Conservation (phyloP, 306 rosid genomes). For the Gynostemma pentaphyllum region DNA sequence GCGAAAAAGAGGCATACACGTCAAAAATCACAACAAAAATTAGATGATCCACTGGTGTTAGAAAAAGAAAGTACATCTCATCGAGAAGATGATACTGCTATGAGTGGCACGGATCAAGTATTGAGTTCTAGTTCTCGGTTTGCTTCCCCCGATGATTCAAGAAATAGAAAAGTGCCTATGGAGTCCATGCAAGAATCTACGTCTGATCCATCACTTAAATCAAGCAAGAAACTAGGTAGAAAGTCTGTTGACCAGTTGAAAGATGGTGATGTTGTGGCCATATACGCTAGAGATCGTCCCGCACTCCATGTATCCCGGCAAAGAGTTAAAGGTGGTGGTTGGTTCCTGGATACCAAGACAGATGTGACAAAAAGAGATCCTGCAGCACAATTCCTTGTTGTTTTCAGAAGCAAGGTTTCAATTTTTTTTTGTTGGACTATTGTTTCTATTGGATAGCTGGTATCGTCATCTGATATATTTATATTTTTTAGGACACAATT, state of each 20-base stretch:
- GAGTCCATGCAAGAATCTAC: conserved; percentile 62
- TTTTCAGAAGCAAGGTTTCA: conserved; percentile 75
- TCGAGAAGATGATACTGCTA: conserved; percentile 71
- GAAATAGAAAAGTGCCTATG: conserved; percentile 71
- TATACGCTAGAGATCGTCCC: conserved; percentile 61
- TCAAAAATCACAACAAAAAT: conserved; percentile 62
- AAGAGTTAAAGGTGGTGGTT: conserved; percentile 92
- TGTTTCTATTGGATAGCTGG: conserved; percentile 22
- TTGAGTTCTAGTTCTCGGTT: conserved; percentile 68
- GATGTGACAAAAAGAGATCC: conserved; percentile 93
- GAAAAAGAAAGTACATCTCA: conserved; percentile 70
- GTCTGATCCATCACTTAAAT: conserved; percentile 37
- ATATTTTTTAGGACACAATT: conserved; percentile 63
- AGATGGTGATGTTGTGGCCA: conserved; percentile 77
- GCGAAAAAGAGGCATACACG: conserved; percentile 82
- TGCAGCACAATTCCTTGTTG: conserved; percentile 82
- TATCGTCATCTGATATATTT: conserved; percentile 16
- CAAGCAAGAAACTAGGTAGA: conserved; percentile 49
- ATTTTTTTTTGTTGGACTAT: conserved; percentile 14
- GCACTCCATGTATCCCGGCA: conserved; percentile 73
- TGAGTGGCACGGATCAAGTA: conserved; percentile 93
- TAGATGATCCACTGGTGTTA: conserved; percentile 38
- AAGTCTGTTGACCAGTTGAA: conserved; percentile 61
- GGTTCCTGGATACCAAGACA: conserved; percentile 74
- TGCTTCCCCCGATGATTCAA: conserved; percentile 62